Percentiles rank a stretch among this genome's conserved stretches.
phyloP scores from a whole-genome alignment of 2,329 filamentous ascomycete genomes.

The Phymatotrichopsis omnivora region DNA sequence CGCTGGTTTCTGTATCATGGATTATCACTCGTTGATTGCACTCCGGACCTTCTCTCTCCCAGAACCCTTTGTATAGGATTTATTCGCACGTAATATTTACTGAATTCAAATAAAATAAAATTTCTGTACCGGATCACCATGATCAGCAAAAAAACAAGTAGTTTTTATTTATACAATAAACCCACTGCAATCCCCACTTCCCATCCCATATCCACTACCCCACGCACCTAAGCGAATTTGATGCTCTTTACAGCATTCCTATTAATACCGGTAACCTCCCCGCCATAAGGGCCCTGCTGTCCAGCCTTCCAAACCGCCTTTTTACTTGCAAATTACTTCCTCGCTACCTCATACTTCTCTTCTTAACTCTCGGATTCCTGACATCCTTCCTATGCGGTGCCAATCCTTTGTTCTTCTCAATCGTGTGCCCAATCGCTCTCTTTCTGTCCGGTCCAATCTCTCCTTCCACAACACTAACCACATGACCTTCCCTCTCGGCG shows the following conservation, averaged over 20 bases:
- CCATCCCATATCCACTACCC: no score
- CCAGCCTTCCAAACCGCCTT: constrained; percentile 78
- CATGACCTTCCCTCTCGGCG: constrained; percentile 49
- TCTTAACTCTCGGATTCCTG: constrained; percentile 93
- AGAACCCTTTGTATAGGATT: no score
- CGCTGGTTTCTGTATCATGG: no score
- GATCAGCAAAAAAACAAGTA: no score
- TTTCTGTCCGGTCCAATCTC: constrained; percentile 63
- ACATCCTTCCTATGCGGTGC: constrained; percentile 85
- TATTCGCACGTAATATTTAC: no score
- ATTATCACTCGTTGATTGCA: no score
- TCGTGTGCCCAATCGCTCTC: constrained; percentile 82
- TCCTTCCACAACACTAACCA: constrained; percentile 51
- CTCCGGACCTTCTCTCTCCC: no score
- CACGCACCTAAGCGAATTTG: constrained; percentile 48
- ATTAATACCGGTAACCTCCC: constrained; percentile 91
- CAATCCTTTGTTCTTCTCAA: constrained; percentile 95
- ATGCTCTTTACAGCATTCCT: constrained; percentile 83
- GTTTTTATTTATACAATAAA: no score
- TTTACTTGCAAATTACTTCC: constrained; percentile 90
- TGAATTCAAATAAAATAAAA: no score
- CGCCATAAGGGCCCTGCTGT: constrained; percentile 75
- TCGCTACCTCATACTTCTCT: constrained; percentile 92
- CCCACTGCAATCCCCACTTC: no score
- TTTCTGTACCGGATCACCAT: no score